Base-by-base conservation (phyloP, 2,329 filamentous ascomycete species). In the Colletotrichum sp. region DNA sequence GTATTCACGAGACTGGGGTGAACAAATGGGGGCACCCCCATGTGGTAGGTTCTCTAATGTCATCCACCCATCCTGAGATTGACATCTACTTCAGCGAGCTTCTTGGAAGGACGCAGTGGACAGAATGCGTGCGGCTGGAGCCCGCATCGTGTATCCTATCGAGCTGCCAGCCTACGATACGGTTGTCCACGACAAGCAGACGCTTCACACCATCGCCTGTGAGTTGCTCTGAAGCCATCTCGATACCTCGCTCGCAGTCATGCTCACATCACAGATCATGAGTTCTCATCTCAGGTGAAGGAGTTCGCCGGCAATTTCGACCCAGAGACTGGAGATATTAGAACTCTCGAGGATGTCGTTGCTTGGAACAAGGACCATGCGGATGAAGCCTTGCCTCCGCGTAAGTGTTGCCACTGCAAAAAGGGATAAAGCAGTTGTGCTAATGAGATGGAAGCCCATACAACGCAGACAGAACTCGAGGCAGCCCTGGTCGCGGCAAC, bases 361-460 rank as follows among this genome's bases (percentile, higher is more conserved):
- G 72, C 75, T 32, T 81, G 78, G 77, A 81, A 81, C n/a, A 64
- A 78, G 16, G 75, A 79, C 19, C 69, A 81, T 64, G 76, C 73
- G 8, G 72, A 63, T 9, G 32, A 72, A 19, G 76, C 77, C 19
- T 70, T 80, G 59, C 77, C 79, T 72, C 61, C 77, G 44, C 77
- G 78, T 81, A 74, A 75, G 78, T n/a, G 32, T 71, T 25, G 74
- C 25, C 6, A 8, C 59, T 4, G 39, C 8, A 44, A 15, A 77
- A 12, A 76, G 59, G 55, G 30, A 75, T 36, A 25, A 57, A 22
- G 74, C 9, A 4, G 27, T 70, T 25, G 19, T 59, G 39, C 39
- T 55, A 15, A 57, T 5, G 16, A 27, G 16, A n/a, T 25, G 8
- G 44, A 25, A 72, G 63, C 22, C 29, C n/a, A n/a, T 8, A 72